phyloP scores from a whole-genome alignment of 1,284 basidiomycete species.

The Boletus sp. region DNA sequence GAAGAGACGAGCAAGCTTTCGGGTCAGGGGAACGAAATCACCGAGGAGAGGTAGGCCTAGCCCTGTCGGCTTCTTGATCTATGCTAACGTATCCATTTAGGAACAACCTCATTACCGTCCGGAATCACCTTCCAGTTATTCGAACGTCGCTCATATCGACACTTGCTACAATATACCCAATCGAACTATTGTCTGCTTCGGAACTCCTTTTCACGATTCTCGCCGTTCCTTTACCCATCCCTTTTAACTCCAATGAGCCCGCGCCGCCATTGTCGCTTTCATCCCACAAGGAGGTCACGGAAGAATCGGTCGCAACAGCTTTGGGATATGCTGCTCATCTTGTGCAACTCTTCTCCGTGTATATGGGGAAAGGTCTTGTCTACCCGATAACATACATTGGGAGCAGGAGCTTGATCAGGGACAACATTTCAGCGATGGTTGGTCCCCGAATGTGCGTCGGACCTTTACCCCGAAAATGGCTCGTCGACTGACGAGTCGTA shows the following conservation, averaged over 20 bases:
- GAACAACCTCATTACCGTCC: slow-evolving; percentile 48
- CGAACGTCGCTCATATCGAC: slow-evolving; percentile 75
- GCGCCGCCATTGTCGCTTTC: slow-evolving; percentile 80
- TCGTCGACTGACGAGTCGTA: slow-evolving; percentile 39
- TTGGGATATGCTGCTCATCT: slow-evolving; percentile 88
- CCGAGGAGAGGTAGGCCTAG: slow-evolving; percentile 30
- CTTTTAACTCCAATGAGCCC: slow-evolving; percentile 72
- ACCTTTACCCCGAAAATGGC: slow-evolving; percentile 10
- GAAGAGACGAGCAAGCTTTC: slow-evolving; percentile 42
- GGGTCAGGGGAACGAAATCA: slow-evolving; percentile 38
- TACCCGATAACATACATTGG: slow-evolving; percentile 92
- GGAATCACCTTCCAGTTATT: slow-evolving; percentile 53
- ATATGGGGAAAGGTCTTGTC: slow-evolving; percentile 75
- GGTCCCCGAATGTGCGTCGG: slow-evolving; percentile 83
- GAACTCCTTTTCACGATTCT: slow-evolving; percentile 87
- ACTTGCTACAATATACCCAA: slow-evolving; percentile 85
- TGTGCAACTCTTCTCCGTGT: slow-evolving; percentile 79
- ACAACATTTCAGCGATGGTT: slow-evolving; percentile 92
- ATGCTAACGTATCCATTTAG: slow-evolving; percentile 39
- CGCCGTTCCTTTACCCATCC: slow-evolving; percentile 84
- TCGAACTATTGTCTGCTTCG: slow-evolving; percentile 79
- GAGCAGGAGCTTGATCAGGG: slow-evolving; percentile 85
- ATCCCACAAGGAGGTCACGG: slow-evolving; percentile 72
- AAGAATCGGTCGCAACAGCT: slow-evolving; percentile 83
- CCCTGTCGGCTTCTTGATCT: slow-evolving; percentile 5